Evolutionary conservation across 768 basidiomycete genomes (phyloP).

Genomic region (Xerocomus brunneocitrinus): DNA sequence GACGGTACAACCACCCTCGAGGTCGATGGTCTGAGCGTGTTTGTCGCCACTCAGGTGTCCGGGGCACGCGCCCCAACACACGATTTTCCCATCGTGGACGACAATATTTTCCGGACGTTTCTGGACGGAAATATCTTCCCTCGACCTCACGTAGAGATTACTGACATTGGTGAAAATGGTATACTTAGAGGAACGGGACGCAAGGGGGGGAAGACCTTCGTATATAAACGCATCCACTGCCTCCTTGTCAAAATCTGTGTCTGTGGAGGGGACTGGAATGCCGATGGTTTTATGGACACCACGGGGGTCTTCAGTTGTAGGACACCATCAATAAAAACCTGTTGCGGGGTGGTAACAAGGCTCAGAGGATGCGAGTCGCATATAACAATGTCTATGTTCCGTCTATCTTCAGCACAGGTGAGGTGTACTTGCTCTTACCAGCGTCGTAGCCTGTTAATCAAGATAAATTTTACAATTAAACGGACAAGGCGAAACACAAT

Average conservation of each 20-base stretch:
- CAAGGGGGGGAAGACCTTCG: conserved; percentile 74
- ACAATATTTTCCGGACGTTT: conserved; percentile 28
- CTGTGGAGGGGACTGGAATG: conserved; percentile 44
- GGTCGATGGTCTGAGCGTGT: conserved; percentile 45
- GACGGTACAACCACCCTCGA: conserved; percentile 65
- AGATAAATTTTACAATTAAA: not conserved
- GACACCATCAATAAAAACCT: conserved; percentile 85
- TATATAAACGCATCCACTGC: conserved; percentile 54
- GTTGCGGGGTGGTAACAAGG: conserved; percentile 67
- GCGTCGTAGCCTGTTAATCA: conserved; percentile 40
- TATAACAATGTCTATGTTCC: conserved; percentile 55
- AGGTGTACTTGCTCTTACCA: conserved; percentile 20
- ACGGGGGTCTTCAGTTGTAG: conserved; percentile 55
- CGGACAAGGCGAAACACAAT: not conserved
- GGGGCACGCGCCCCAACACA: conserved; percentile 43
- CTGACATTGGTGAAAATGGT: conserved; percentile 66
- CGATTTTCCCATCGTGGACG: conserved; percentile 47
- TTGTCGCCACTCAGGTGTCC: conserved; percentile 13
- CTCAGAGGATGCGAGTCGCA: conserved; percentile 75
- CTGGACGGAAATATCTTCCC: conserved; percentile 3
- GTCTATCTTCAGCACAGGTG: conserved; percentile 3
- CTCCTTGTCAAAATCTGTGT: conserved; percentile 69
- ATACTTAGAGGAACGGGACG: conserved; percentile 32
- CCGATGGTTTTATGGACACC: conserved; percentile 34
- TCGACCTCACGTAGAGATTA: conserved; percentile 37